Conservation (phyloP, 768 basidiomycete genomes). For the Phaffia australis region DNA sequence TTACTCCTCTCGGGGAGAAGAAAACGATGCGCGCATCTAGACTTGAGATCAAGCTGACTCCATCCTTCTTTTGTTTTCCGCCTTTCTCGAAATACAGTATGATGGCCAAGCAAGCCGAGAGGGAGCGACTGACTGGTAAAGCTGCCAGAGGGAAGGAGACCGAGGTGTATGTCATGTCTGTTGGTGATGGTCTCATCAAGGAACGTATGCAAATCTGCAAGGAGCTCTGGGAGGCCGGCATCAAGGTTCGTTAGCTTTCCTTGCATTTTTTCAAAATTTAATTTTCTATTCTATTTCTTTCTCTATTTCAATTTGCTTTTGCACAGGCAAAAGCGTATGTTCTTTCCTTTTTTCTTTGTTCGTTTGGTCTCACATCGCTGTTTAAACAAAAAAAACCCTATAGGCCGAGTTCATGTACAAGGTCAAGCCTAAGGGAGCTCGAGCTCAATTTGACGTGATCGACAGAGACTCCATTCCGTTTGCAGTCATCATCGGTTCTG, state of each 20-base stretch:
- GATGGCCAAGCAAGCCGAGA: slow-evolving; percentile 68
- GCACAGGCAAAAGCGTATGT: too few species aligned
- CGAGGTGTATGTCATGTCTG: slow-evolving; percentile 84
- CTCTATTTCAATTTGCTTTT: background rate
- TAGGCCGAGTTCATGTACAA: slow-evolving; percentile 90
- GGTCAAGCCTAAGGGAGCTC: slow-evolving; percentile 68
- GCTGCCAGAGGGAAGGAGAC: slow-evolving; percentile 71
- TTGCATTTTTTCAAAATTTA: background rate
- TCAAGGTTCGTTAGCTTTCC: slow-evolving; percentile 52
- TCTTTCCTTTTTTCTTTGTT: too few species aligned
- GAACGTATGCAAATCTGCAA: slow-evolving; percentile 72
- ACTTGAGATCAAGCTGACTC: too few species aligned
- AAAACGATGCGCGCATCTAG: background rate
- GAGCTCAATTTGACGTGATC: slow-evolving; percentile 74
- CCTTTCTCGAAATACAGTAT: slow-evolving; percentile 36
- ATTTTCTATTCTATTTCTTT: background rate
- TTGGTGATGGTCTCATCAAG: slow-evolving; percentile 75
- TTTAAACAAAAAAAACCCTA: background rate
- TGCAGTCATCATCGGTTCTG: slow-evolving; percentile 77
- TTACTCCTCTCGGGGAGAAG: too few species aligned
- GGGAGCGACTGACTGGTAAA: slow-evolving; percentile 44
- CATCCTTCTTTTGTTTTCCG: too few species aligned
- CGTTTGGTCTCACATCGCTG: slow-evolving; percentile 15
- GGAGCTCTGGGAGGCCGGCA: slow-evolving; percentile 70
- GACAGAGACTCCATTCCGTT: slow-evolving; percentile 89